These are phyloP conservation scores for Kappamyces sp. DNA, from an alignment of 192 early-diverging fungal genomes.

Conservation along the genomic window DNA sequence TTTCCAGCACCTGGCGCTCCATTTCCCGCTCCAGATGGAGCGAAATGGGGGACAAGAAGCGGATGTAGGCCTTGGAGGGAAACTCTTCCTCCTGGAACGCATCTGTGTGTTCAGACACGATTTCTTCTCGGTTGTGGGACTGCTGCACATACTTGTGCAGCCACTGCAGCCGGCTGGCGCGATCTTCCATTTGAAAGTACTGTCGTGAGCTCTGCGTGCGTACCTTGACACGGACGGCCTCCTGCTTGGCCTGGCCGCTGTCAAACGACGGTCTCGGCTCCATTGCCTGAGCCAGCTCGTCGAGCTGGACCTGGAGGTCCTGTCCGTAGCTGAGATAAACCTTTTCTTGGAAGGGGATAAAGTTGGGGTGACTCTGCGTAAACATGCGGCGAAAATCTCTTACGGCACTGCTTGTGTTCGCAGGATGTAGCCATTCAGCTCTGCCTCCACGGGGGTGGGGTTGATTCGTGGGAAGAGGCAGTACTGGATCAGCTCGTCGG, in stretches of 20 bases:
- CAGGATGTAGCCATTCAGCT: conserved; percentile 30
- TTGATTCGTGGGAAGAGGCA: conserved; percentile 43
- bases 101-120: not conserved
- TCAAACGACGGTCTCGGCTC: not conserved
- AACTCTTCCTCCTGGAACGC: not conserved
- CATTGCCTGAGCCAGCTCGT: conserved; percentile 2
- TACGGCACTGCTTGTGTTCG: conserved; percentile 28
- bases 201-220: not conserved
- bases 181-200: conserved; percentile 17
- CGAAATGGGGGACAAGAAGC: conserved; percentile 4
- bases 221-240: conserved; percentile 5
- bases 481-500: conserved; percentile 31
- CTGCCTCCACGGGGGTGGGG: conserved; percentile 22
- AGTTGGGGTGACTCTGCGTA: conserved; percentile 25
- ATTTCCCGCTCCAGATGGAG: not conserved
- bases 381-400: too few relatives aligned
- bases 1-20: too few relatives aligned
- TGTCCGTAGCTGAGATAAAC: conserved; percentile 31
- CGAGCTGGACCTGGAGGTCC: conserved; percentile 10
- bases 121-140: conserved; percentile 4
- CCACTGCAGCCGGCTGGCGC: conserved; percentile 8
- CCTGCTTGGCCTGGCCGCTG: not conserved
- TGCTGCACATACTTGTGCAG: conserved; percentile 17
- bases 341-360: conserved; percentile 27
- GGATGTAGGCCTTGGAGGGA: conserved; percentile 1